A percentile compares a stretch with the other conserved stretches of the same genome.
phyloP scores from a whole-genome alignment of 2,329 filamentous ascomycete genomes.

The Myriangium duriaei region DNA sequence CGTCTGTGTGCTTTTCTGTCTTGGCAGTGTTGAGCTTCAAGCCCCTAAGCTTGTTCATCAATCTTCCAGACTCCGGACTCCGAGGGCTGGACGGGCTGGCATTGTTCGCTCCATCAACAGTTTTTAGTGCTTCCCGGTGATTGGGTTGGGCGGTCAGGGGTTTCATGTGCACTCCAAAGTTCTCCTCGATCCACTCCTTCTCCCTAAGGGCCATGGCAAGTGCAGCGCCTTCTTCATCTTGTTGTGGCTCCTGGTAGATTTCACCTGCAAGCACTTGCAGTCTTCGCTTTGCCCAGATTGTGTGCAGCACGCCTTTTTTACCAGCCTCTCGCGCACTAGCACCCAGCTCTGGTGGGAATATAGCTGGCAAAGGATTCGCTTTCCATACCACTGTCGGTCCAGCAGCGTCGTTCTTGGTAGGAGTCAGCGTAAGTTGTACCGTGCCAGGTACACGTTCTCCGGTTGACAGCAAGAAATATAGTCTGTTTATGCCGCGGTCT shows the following conservation, averaged over 20 bases:
- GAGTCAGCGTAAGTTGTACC: constrained; percentile 49
- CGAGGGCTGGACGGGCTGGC: constrained; percentile 46
- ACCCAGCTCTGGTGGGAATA: constrained; percentile 67
- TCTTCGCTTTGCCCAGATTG: constrained; percentile 78
- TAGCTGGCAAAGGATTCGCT: constrained; percentile 73
- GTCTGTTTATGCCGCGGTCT: constrained; percentile 39
- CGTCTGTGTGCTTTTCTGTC: background rate
- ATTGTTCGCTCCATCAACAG: constrained; percentile 17
- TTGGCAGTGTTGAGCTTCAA: constrained; percentile 41
- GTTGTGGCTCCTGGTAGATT: constrained; percentile 58
- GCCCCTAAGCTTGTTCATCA: constrained; percentile 70
- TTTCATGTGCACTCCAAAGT: constrained; percentile 53
- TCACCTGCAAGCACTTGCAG: constrained; percentile 63
- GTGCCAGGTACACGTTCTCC: constrained; percentile 58
- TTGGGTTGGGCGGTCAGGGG: constrained; percentile 19
- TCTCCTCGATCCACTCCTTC: constrained; percentile 71
- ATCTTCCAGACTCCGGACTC: constrained; percentile 51
- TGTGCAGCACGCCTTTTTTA: constrained; percentile 73
- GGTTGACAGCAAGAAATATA: constrained; percentile 73
- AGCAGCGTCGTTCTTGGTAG: constrained; percentile 29
- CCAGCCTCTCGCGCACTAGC: constrained; percentile 53
- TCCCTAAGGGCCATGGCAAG: constrained; percentile 75
- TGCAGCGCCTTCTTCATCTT: constrained; percentile 70
- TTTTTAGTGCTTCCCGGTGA: constrained; percentile 22
- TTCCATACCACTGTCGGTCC: constrained; percentile 35